phyloP scores from a whole-genome alignment of 371 early-diverging fungal genomes.

The Zopfochytrium polystomum region DNA sequence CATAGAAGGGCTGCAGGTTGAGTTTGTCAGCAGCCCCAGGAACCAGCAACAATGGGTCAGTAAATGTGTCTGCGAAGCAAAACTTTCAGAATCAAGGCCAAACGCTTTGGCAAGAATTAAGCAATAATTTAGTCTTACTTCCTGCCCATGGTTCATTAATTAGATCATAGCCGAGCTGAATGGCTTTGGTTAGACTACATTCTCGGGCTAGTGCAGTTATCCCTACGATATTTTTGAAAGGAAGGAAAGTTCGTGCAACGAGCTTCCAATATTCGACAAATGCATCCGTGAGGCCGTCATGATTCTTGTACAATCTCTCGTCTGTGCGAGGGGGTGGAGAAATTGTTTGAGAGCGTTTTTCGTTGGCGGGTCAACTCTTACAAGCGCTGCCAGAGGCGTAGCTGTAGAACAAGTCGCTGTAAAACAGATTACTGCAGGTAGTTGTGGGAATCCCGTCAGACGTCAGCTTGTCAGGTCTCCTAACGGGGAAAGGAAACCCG shows the following conservation, averaged over 20 bases:
- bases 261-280: constrained; percentile 52
- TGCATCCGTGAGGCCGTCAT: constrained; percentile 44
- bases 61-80: constrained; percentile 7
- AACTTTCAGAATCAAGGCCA: not conserved
- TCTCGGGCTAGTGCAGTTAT: too few species aligned
- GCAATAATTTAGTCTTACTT: constrained; percentile 17
- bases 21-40: constrained; percentile 23
- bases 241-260: constrained; percentile 41
- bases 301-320: constrained; percentile 48
- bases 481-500: too few species aligned
- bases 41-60: constrained; percentile 10
- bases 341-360: too few species aligned
- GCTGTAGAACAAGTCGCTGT: too few species aligned
- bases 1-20: constrained; percentile 52
- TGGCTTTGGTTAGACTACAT: too few species aligned
- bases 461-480: too few species aligned
- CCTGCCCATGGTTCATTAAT: constrained; percentile 41
- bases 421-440: too few species aligned
- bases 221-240: constrained; percentile 47
- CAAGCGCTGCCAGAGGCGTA: too few species aligned
- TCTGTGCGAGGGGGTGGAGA: too few species aligned
- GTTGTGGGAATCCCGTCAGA: too few species aligned
- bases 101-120: not conserved
- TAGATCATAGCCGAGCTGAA: too few species aligned
- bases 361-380: too few species aligned